Evolutionary conservation across 176 grass and related monocot genomes (phyloP), one percentile per base, ranked within the genome.

Genomic region (Neostapfia colusana): DNA sequence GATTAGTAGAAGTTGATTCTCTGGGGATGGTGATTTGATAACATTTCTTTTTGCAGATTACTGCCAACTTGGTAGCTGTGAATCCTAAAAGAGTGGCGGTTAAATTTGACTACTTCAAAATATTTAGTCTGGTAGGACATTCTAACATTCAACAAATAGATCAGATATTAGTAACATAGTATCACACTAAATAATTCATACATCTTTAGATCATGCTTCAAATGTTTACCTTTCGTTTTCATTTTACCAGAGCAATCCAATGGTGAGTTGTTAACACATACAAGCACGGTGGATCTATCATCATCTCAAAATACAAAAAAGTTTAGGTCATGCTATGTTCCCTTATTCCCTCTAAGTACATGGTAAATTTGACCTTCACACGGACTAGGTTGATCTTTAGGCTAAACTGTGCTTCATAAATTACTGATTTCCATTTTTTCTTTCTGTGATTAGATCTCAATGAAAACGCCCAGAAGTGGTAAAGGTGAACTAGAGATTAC

Each of bases 401-500:
- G 4, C 41, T 53, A n/a, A 10, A 45, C 12, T 43, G 10, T 65
- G 10, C 14, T 31, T 50, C 38, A 67, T 31, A 38, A 20, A 31
- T 59, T 4, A 37, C 35, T 38, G n/a, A 53, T 45, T 59, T 38
- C 55, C 67, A n/a, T 4, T 21, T 49, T 64, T 14, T 20, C 64
- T 67, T 44, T 82, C 66, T 48, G 4, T 73, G 25, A 26, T 16
- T 78, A 97, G 94, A 91, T 97, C 63, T 75, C 79, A 74, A 93
- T 97, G 70, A 93, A 97, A 89, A 68, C 91, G 16, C 88, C 89
- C 17, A 86, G 81, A 84, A 85, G 91, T 38, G 91, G 63, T 70
- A 90, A 87, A 78, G 94, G 94, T 65, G 94, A 97, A 78, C 81
- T 97, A 40, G 94, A 97, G 59, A 88, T 92, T 64, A 97, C 94